Percentiles rank a stretch among this genome's conserved stretches.
phyloP scores from a whole-genome alignment of 768 basidiomycete genomes.

The Dendrothele bispora region DNA sequence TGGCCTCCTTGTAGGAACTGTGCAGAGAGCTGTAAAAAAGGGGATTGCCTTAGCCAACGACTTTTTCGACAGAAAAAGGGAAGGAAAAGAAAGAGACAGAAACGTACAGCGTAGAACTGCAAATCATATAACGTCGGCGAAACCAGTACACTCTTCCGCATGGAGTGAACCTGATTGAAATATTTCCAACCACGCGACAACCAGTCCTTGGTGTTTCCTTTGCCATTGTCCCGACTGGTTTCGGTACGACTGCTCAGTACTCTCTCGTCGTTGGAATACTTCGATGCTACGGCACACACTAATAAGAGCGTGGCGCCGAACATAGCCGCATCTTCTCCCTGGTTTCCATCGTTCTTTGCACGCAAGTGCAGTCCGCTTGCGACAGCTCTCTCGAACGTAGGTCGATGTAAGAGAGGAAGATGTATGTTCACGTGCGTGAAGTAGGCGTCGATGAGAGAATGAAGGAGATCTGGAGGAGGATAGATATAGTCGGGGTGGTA shows the following conservation, averaged over 20 bases:
- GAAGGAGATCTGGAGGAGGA: constrained; percentile 52
- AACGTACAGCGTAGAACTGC: constrained; percentile 60
- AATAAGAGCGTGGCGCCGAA: constrained; percentile 66
- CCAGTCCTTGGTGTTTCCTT: constrained; percentile 21
- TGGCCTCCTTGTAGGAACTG: constrained; percentile 57
- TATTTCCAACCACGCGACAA: constrained; percentile 65
- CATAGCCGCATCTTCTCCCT: constrained; percentile 34
- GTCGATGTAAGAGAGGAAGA: constrained; percentile 71
- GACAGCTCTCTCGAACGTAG: constrained; percentile 58
- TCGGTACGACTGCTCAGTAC: constrained; percentile 41
- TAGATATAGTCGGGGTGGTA: constrained; percentile 35
- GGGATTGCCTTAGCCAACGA: constrained; percentile 2
- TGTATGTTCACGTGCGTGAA: constrained; percentile 58
- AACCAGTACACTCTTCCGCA: constrained; percentile 59
- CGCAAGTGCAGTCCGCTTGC: constrained; percentile 46
- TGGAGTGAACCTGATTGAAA: constrained; percentile 67
- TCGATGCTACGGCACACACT: constrained; percentile 69
- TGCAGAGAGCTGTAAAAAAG: constrained; percentile 44
- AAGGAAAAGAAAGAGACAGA: neutral
- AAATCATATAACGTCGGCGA: constrained; percentile 74
- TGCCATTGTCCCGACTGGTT: neutral
- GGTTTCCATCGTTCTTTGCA: too few species aligned
- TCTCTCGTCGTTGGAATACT: constrained; percentile 57
- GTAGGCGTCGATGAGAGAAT: constrained; percentile 57
- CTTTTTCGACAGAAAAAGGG: neutral